Base-by-base conservation (phyloP, 371 early-diverging fungal species). In the Rhizopus arrhizus region DNA sequence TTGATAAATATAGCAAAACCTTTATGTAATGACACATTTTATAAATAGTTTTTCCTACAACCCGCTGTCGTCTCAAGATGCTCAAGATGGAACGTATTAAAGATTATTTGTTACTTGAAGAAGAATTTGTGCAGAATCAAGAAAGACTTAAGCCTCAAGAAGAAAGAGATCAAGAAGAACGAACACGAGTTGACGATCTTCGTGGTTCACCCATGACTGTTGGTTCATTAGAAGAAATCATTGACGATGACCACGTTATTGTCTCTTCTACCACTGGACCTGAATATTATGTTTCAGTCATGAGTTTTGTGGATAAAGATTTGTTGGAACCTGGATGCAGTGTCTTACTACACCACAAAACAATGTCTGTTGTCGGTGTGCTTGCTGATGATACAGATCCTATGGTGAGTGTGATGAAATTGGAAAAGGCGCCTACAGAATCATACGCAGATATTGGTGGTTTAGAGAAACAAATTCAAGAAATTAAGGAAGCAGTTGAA, bases 371-470 rank as follows among this genome's bases (percentile, higher is more conserved):
- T 35, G 93, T 99, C 16, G 99, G 99, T 69, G 98, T 98, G 12
- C 85, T 99, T 1, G 89, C 90, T 48, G 97, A 99, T 65, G 98
- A 99, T 74, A 89, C 93, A 3, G 99, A 99, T 78, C 99, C 99
- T 7, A 91, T 97, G 90, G 99, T 99, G 34, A 96, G 95, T 72
- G 97, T 99, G 15, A 99, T 99, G 99, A 99, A 99, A 79, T 81
- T 99, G 22, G 99, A 99, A 63, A 99, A 99, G 75, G 99, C 99
- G 15, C 99, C 99, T 3, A 92, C 98, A 11, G 98, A 98, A 74
- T 96, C 99, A 9, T 99, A 99, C 71, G 99, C 96, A 5, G 98
- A 98, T 75, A 94, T 99, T 61, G 99, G 99, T 74, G 99, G 99
- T 66, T 80, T 99, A 50, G 99, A 99, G 63, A 80, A 88, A 66